These are phyloP conservation scores for Peronospora farinosa DNA, from an alignment of 352 stramenopile species.

Conservation along the genomic window DNA sequence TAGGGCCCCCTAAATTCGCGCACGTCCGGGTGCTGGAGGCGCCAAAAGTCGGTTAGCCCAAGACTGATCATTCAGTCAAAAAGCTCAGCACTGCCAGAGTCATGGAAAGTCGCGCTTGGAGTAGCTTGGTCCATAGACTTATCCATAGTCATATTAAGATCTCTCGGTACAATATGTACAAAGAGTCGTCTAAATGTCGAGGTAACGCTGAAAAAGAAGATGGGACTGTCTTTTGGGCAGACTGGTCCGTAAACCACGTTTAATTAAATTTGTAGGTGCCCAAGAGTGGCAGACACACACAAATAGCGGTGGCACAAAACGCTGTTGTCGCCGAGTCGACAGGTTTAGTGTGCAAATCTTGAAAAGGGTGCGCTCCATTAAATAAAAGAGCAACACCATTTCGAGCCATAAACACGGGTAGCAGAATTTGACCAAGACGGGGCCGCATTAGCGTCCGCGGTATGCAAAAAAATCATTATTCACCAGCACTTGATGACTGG, in stretches of 20 bases:
- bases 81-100: neutral
- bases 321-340: neutral
- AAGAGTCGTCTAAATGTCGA: neutral
- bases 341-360: neutral
- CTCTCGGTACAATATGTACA: neutral
- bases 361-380: neutral
- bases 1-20: neutral
- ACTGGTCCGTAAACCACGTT: neutral
- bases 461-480: neutral
- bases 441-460: neutral
- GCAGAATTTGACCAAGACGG: neutral
- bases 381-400: conserved; percentile 2
- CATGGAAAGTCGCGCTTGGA: neutral
- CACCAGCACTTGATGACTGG: neutral
- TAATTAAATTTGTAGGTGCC: neutral
- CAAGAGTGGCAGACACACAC: neutral
- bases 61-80: conserved; percentile 3
- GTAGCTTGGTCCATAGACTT: neutral
- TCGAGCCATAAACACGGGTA: neutral
- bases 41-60: neutral
- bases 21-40: neutral
- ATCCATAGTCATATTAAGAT: conserved; percentile 1
- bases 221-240: neutral
- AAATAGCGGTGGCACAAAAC: neutral
- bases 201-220: neutral